Evolutionary conservation across 2,329 filamentous ascomycete species (phyloP).

Genomic region (Drechslera avenae): DNA sequence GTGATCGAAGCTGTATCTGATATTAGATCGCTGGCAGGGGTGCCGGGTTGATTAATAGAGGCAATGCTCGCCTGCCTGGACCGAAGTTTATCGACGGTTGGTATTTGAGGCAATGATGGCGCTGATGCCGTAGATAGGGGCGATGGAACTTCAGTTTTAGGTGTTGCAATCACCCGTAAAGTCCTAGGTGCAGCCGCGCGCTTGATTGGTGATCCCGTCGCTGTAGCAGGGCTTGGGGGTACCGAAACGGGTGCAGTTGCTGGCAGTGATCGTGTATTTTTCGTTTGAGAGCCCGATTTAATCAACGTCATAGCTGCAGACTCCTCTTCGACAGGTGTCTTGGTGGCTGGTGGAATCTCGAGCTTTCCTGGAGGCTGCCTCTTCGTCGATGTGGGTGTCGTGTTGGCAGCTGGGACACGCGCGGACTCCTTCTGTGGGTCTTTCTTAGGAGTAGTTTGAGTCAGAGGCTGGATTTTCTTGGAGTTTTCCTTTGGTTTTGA

Average conservation of each 20-base stretch:
- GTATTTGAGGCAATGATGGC: slow-evolving; percentile 38
- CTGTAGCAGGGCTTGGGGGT: slow-evolving; percentile 60
- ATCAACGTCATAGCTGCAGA: slow-evolving; percentile 15
- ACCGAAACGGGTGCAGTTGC: slow-evolving; percentile 56
- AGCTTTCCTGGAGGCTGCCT: slow-evolving; percentile 55
- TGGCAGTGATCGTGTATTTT: slow-evolving; percentile 32
- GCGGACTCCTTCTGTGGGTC: slow-evolving; percentile 11
- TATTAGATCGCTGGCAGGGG: slow-evolving; percentile 72
- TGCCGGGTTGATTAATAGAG: slow-evolving; percentile 69
- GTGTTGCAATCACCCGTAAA: slow-evolving; percentile 70
- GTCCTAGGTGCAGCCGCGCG: slow-evolving; percentile 62
- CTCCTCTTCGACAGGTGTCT: slow-evolving; percentile 26
- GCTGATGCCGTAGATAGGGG: slow-evolving; percentile 44
- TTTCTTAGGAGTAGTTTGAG: slow-evolving; percentile 21
- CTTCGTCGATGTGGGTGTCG: slow-evolving; percentile 29
- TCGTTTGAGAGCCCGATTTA: slow-evolving; percentile 34
- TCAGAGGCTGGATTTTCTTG: slow-evolving; percentile 23
- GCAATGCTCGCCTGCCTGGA: slow-evolving; percentile 61
- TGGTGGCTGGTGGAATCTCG: slow-evolving; percentile 52
- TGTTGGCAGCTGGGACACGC: slow-evolving; percentile 4
- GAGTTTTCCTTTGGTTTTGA: slow-evolving; percentile 26
- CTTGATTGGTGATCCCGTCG: slow-evolving; percentile 53
- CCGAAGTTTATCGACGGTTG: slow-evolving; percentile 50
- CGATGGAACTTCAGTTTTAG: slow-evolving; percentile 63
- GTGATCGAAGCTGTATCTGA: slow-evolving; percentile 79